Evolutionary conservation across 2,329 filamentous ascomycete genomes (phyloP).

Genomic region (Curvularia eragrostidis): DNA sequence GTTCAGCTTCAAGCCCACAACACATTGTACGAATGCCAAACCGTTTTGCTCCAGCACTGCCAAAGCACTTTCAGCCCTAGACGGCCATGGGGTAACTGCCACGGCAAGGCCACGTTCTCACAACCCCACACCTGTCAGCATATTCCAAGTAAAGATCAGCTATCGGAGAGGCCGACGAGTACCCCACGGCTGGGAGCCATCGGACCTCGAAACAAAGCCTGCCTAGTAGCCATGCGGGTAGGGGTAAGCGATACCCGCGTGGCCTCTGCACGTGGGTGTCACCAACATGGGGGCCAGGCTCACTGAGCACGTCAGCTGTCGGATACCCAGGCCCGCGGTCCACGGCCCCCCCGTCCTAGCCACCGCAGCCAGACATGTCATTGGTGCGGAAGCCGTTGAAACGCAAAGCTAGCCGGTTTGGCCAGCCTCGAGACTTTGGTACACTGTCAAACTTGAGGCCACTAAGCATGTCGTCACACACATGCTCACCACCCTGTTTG

Average conservation of each 20-base stretch:
- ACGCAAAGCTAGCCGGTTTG: neutral
- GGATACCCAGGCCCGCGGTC: conserved; percentile 12
- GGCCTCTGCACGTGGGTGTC: conserved; percentile 9
- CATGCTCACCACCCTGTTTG: conserved; percentile 1
- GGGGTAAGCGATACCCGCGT: conserved; percentile 10
- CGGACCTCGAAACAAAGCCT: conserved; percentile 3
- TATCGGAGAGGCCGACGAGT: conserved; percentile 2
- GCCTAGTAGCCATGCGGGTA: conserved; percentile 1
- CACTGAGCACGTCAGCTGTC: conserved; percentile 13
- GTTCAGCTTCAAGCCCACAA: neutral
- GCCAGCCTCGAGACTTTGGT: neutral
- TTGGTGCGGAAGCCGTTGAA: conserved; percentile 5
- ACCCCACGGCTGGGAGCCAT: neutral
- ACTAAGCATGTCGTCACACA: conserved; percentile 4
- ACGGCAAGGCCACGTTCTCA: neutral
- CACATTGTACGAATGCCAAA: neutral
- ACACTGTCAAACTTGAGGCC: neutral
- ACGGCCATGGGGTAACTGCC: neutral
- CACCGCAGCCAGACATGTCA: neutral
- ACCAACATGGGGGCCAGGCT: conserved; percentile 1
- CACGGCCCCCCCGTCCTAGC: conserved; percentile 1
- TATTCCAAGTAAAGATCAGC: neutral
- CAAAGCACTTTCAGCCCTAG: neutral
- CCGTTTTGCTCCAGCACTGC: neutral
- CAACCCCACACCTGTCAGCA: conserved; percentile 6